phyloP scores from a whole-genome alignment of 2,329 filamentous ascomycete species.

The Alternaria atra region DNA sequence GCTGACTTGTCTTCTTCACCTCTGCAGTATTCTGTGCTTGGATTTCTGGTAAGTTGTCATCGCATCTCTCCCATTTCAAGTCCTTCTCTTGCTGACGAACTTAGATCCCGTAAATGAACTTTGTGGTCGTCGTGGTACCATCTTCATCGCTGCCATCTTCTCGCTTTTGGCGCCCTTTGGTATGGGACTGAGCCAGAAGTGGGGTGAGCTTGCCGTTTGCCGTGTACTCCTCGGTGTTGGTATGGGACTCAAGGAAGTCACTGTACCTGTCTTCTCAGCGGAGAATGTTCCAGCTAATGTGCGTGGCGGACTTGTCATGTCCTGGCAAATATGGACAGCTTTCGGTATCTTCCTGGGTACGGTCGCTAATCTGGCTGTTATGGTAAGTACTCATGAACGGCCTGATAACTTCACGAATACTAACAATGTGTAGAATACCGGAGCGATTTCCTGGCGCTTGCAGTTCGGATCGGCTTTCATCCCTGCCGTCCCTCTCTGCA shows the following conservation, averaged over 20 bases:
- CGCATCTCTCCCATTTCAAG: background rate
- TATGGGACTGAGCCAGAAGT: constrained; percentile 46
- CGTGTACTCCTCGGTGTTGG: constrained; percentile 52
- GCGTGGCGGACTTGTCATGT: constrained; percentile 59
- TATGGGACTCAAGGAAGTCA: constrained; percentile 57
- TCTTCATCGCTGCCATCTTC: constrained; percentile 48
- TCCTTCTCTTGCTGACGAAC: background rate
- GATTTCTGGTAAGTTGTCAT: constrained; percentile 22
- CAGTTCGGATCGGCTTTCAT: constrained; percentile 53
- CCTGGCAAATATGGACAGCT: constrained; percentile 56
- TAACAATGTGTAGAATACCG: constrained; percentile 35
- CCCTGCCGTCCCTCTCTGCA: constrained; percentile 49
- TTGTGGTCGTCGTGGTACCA: constrained; percentile 44
- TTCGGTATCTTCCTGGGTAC: constrained; percentile 59
- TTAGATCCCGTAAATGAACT: constrained; percentile 42
- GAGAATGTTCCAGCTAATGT: constrained; percentile 60
- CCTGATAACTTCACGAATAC: background rate
- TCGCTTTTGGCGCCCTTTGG: constrained; percentile 49
- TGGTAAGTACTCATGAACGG: constrained; percentile 15
- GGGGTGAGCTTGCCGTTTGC: constrained; percentile 53
- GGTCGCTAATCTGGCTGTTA: constrained; percentile 53
- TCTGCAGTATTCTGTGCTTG: constrained; percentile 31
- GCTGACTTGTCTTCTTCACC: background rate
- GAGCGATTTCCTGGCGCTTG: constrained; percentile 50
- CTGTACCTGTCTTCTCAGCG: constrained; percentile 57